Evolutionary conservation across 352 stramenopile genomes (phyloP).

Genomic region (Thraustochytrium sp.): DNA sequence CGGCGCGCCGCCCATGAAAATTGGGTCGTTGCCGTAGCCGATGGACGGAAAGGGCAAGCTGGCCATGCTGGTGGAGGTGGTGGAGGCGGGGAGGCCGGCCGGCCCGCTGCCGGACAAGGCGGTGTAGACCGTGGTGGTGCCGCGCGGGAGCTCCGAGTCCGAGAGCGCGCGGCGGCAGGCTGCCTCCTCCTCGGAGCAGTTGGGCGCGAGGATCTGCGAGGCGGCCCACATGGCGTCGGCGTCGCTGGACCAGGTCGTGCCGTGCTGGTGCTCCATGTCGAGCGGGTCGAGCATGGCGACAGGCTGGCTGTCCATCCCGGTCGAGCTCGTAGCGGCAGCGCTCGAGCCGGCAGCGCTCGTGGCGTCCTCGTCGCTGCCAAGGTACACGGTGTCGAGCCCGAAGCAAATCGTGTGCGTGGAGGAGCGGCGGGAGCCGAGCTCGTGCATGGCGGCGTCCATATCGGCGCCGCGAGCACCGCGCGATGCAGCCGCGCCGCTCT

Average conservation of each 20-base stretch:
- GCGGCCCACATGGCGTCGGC: slow-evolving; percentile 14
- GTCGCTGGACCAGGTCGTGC: neutral
- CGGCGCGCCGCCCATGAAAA: too few relatives aligned
- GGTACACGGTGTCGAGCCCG: neutral
- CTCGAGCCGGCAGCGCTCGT: neutral
- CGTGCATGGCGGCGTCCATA: neutral
- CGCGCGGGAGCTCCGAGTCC: neutral
- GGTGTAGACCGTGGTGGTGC: neutral
- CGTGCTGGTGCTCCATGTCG: neutral
- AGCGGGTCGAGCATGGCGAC: neutral
- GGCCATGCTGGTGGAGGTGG: neutral
- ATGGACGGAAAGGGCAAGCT: too few relatives aligned
- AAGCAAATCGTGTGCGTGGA: neutral
- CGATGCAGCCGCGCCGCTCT: too few relatives aligned
- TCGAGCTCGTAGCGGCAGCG: neutral
- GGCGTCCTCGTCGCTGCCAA: neutral
- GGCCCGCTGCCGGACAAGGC: neutral
- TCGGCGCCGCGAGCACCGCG: too few relatives aligned
- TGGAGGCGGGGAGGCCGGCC: neutral
- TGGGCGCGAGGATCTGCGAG: neutral
- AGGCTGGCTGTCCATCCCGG: neutral
- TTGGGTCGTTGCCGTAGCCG: too few relatives aligned
- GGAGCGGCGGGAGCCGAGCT: neutral
- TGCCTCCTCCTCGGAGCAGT: neutral
- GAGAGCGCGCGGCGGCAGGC: neutral